phyloP scores from a whole-genome alignment of 1,139 yeast species.

The Debaryomycetaceae sp. region DNA sequence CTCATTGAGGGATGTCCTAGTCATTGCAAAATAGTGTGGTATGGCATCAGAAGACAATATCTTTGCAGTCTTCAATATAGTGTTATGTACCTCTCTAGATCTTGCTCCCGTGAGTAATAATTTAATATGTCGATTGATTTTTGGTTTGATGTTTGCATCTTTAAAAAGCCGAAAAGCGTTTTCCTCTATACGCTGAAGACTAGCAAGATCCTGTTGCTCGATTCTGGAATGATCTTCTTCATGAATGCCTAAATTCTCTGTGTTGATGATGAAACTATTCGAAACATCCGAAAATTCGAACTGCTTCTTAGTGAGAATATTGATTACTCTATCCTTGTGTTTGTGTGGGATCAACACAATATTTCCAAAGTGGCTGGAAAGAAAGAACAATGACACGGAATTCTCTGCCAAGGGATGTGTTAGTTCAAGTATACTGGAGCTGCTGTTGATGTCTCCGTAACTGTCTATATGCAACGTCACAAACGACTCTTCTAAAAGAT shows the following conservation, averaged over 20 bases:
- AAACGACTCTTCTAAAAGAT: constrained; percentile 45
- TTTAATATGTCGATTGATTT: constrained; percentile 35
- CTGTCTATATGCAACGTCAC: constrained; percentile 58
- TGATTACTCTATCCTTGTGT: constrained; percentile 42
- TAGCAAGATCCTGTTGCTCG: constrained; percentile 4
- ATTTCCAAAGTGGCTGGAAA: constrained; percentile 65
- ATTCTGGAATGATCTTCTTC: constrained; percentile 1
- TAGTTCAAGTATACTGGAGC: constrained; percentile 53
- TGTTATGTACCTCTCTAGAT: constrained; percentile 40
- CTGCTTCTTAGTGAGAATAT: constrained; percentile 38
- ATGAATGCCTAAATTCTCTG: not conserved
- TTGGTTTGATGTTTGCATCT: constrained; percentile 41
- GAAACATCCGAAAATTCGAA: constrained; percentile 45
- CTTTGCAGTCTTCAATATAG: constrained; percentile 35
- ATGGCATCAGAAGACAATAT: constrained; percentile 25
- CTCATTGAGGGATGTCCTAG: constrained; percentile 51
- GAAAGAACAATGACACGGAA: constrained; percentile 57
- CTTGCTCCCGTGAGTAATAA: constrained; percentile 63
- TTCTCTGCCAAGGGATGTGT: constrained; percentile 60
- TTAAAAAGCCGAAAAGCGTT: constrained; percentile 42
- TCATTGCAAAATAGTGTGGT: constrained; percentile 56
- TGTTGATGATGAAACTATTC: constrained; percentile 24
- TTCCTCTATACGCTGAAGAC: constrained; percentile 17
- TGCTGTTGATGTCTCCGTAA: constrained; percentile 54
- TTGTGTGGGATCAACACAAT: constrained; percentile 57